Percentiles rank a stretch among this genome's conserved stretches.
Evolutionary conservation across 257 asterid genomes (phyloP).

Genomic region (Fraxinus cuspidata): DNA sequence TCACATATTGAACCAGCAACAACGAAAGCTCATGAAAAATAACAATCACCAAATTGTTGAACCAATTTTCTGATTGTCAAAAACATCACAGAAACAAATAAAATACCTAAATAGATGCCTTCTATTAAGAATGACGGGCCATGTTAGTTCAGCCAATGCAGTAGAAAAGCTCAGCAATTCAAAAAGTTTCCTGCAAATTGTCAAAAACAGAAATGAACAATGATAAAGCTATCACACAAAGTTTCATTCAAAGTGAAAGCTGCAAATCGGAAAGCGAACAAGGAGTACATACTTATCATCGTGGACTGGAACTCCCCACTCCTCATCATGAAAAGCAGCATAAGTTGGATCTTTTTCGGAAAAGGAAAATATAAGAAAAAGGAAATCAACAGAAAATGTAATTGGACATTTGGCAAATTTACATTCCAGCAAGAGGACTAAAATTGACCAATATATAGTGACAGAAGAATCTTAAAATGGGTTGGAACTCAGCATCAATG

Average conservation of each 20-base stretch:
- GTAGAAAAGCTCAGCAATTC: constrained; percentile 86
- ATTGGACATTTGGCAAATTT: constrained; percentile 1
- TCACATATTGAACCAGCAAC: constrained; percentile 33
- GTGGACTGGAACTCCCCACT: constrained; percentile 94
- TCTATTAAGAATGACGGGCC: constrained; percentile 89
- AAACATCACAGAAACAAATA: constrained; percentile 15
- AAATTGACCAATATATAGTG: constrained; percentile 19
- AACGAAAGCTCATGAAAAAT: constrained; percentile 16
- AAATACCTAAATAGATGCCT: constrained; percentile 72
- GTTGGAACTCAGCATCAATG: background rate
- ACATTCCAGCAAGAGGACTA: background rate
- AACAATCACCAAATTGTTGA: constrained; percentile 11
- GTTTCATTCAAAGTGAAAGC: constrained; percentile 14
- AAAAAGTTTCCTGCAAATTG: constrained; percentile 76
- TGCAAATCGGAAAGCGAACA: constrained; percentile 17
- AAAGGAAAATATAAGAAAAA: constrained; percentile 36
- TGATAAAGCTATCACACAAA: constrained; percentile 23
- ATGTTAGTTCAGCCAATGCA: constrained; percentile 93
- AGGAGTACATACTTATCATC: constrained; percentile 65
- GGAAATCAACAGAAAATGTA: constrained; percentile 18
- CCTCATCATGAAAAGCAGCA: constrained; percentile 90
- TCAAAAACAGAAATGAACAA: constrained; percentile 18
- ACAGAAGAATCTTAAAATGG: constrained; percentile 14
- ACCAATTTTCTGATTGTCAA: constrained; percentile 13
- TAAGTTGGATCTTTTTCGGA: constrained; percentile 59